phyloP scores from a whole-genome alignment of 2,329 filamentous ascomycete species.

The Aspergillus neotritici region DNA sequence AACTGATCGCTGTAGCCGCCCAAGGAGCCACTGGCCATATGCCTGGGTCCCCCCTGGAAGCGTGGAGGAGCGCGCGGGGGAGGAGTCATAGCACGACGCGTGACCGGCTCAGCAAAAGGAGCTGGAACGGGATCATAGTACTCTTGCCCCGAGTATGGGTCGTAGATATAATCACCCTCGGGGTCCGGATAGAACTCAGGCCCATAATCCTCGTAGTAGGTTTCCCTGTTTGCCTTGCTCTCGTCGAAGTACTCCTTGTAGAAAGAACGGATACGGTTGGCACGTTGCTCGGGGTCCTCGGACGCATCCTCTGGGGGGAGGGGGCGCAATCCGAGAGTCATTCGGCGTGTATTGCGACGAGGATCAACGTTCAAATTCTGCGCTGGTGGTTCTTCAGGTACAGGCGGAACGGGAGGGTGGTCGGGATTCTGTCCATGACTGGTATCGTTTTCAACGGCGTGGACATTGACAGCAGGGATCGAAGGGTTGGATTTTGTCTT shows the following conservation, averaged over 20 bases:
- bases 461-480: constrained; percentile 33
- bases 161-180: constrained; percentile 55
- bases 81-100: constrained; percentile 90
- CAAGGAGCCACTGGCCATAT: constrained; percentile 44
- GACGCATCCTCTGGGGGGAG: constrained; percentile 79
- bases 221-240: constrained; percentile 49
- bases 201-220: constrained; percentile 72
- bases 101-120: constrained; percentile 77
- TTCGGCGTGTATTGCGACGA: constrained; percentile 43
- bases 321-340: constrained; percentile 66
- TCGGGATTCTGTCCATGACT: constrained; percentile 12
- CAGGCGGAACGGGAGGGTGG: constrained; percentile 14
- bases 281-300: constrained; percentile 88
- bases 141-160: constrained; percentile 35
- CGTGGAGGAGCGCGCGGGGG: constrained; percentile 65
- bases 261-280: constrained; percentile 95
- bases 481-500: constrained; percentile 46
- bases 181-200: constrained; percentile 55
- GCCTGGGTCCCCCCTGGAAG: constrained; percentile 43
- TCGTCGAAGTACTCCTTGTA: constrained; percentile 99
- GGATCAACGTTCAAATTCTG: constrained; percentile 21
- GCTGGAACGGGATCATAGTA: constrained; percentile 31
- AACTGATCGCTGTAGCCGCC: constrained; percentile 27
- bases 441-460: constrained; percentile 17
- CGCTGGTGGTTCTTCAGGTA: constrained; percentile 22